These are phyloP conservation scores for Neotropicomus parvogracilis DNA, from an alignment of 1,284 basidiomycete genomes.

Conservation along the genomic window DNA sequence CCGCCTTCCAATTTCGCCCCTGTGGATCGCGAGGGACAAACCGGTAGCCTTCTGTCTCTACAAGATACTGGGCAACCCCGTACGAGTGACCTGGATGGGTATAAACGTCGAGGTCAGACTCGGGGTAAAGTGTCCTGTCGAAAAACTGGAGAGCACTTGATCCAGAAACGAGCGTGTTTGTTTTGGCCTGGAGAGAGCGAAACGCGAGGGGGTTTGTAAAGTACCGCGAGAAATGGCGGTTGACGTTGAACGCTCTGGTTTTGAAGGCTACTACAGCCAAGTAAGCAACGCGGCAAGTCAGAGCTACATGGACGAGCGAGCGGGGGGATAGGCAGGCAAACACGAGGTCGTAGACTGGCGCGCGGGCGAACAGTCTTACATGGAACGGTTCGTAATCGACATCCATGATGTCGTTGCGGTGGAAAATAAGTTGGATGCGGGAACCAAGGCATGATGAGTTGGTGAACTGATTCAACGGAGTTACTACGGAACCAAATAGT, in stretches of 20 bases:
- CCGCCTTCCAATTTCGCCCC: conserved; percentile 9
- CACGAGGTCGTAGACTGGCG: conserved; percentile 23
- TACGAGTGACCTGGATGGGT: conserved; percentile 26
- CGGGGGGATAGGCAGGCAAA: conserved; percentile 18
- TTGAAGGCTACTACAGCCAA: conserved; percentile 5
- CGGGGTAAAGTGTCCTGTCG: conserved; percentile 39
- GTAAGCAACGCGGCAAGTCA: conserved; percentile 16
- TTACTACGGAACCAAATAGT: too few relatives aligned
- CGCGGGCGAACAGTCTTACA: conserved; percentile 11
- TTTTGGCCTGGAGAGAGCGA: conserved; percentile 41
- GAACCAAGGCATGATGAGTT: too few relatives aligned
- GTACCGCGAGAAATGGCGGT: conserved; percentile 22
- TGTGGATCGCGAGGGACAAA: background rate
- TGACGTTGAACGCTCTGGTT: conserved; percentile 24
- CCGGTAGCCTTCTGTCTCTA: background rate
- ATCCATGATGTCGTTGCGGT: conserved; percentile 10
- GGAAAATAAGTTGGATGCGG: too few relatives aligned
- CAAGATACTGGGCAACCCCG: conserved; percentile 30
- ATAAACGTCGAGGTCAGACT: conserved; percentile 51
- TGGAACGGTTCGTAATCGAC: background rate
- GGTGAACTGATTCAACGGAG: too few relatives aligned
- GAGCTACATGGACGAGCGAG: conserved; percentile 13
- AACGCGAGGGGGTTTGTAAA: conserved; percentile 35
- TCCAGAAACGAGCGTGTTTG: conserved; percentile 45
- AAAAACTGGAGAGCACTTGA: conserved; percentile 49